A percentile compares a stretch with the other conserved stretches of the same genome.
Conservation (phyloP, 192 early-diverging fungal genomes). For the Spizellomyces sp. region DNA sequence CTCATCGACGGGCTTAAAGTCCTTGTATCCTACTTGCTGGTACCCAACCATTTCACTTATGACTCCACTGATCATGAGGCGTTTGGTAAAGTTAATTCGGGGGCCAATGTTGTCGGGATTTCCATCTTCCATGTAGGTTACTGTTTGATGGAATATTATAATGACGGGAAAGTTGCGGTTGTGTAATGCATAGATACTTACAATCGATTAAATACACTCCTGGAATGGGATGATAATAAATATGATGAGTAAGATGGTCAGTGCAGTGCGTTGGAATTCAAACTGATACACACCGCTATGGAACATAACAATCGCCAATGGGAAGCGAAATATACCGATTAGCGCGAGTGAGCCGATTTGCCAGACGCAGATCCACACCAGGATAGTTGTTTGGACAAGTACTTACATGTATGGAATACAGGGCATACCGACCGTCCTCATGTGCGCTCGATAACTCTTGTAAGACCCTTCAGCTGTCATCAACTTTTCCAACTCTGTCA, state of each 20-base stretch:
- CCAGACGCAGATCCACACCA: too few relatives aligned
- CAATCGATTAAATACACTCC: slow-evolving; percentile 41
- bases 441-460: slow-evolving; percentile 34
- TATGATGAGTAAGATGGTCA: background rate
- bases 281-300: background rate
- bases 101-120: slow-evolving; percentile 37
- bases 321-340: too few relatives aligned
- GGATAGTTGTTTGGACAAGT: too few relatives aligned
- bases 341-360: too few relatives aligned
- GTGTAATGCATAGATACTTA: slow-evolving; percentile 18
- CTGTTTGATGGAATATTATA: slow-evolving; percentile 8
- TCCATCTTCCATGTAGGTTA: slow-evolving; percentile 51
- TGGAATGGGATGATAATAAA: background rate
- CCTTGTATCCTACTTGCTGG: slow-evolving; percentile 29
- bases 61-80: slow-evolving; percentile 34
- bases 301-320: background rate
- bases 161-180: background rate
- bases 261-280: background rate
- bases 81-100: slow-evolving; percentile 44
- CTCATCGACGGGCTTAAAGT: slow-evolving; percentile 30
- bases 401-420: slow-evolving; percentile 34
- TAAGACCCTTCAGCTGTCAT: slow-evolving; percentile 41
- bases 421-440: slow-evolving; percentile 30
- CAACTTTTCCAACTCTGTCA: slow-evolving; percentile 33
- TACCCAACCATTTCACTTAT: slow-evolving; percentile 39